These are phyloP conservation scores for Brettanomyces naardenensis DNA, from an alignment of 805 yeast genomes.

Conservation along the genomic window DNA sequence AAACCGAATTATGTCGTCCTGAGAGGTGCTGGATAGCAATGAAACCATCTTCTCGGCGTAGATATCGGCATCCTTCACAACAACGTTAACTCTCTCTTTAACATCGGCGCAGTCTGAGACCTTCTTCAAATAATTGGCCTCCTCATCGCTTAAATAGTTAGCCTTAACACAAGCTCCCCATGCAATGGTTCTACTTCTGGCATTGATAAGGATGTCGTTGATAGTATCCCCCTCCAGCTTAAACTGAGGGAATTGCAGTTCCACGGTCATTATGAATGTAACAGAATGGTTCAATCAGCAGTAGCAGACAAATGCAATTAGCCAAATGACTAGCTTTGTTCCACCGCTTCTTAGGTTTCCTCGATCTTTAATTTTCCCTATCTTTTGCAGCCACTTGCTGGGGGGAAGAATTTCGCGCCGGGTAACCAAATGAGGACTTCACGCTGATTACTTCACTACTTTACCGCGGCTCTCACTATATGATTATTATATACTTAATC, in stretches of 20 bases:
- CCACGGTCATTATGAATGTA: slow-evolving; percentile 12
- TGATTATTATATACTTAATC: too few relatives aligned
- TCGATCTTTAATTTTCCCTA: too few relatives aligned
- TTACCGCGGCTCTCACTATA: too few relatives aligned
- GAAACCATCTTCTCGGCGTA: slow-evolving; percentile 50
- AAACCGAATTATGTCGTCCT: slow-evolving; percentile 62
- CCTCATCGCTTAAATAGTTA: slow-evolving; percentile 54
- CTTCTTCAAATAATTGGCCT: slow-evolving; percentile 41
- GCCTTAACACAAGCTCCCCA: slow-evolving; percentile 89
- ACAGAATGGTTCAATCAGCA: not conserved
- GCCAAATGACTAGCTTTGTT: too few relatives aligned
- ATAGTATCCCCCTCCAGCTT: slow-evolving; percentile 57
- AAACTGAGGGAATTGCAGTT: slow-evolving; percentile 12
- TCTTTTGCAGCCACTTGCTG: too few relatives aligned
- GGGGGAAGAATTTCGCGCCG: too few relatives aligned
- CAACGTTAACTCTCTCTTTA: slow-evolving; percentile 34
- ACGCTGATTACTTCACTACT: too few relatives aligned
- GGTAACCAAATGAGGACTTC: too few relatives aligned
- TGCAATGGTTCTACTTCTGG: slow-evolving; percentile 75
- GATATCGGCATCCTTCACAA: slow-evolving; percentile 35
- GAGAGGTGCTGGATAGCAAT: slow-evolving; percentile 42
- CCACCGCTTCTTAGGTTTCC: too few relatives aligned
- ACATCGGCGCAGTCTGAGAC: slow-evolving; percentile 27
- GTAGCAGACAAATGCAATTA: not conserved
- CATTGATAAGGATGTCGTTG: slow-evolving; percentile 55